phyloP scores from a whole-genome alignment of 75 land plant species.

The Cunninghamia lanceolata region DNA sequence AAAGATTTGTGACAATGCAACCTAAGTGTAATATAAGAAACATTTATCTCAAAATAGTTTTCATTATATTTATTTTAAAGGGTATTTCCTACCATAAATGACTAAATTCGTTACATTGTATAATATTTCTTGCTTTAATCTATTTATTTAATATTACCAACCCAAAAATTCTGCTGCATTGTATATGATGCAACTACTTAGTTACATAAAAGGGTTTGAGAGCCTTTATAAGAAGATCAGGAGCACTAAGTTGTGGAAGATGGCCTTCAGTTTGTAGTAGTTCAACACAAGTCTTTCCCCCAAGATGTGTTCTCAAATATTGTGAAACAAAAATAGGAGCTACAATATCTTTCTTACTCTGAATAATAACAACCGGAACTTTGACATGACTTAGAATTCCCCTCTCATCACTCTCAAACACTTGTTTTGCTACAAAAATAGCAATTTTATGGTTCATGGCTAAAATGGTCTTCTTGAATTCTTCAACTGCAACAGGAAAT shows the following conservation, averaged over 20 bases:
- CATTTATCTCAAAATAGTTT: too few species aligned
- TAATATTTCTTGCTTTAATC: too few species aligned
- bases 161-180: too few species aligned
- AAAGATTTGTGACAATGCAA: too few species aligned
- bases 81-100: too few species aligned
- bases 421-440: conserved; percentile 26
- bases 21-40: too few species aligned
- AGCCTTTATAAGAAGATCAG: neutral
- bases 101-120: too few species aligned
- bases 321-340: conserved; percentile 41
- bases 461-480: conserved; percentile 24
- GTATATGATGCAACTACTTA: too few species aligned
- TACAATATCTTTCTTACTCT: conserved; percentile 38
- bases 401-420: conserved; percentile 46
- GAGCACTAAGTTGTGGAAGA: neutral
- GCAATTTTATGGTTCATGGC: conserved; percentile 53
- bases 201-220: neutral
- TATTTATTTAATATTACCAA: too few species aligned
- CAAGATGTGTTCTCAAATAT: conserved; percentile 30
- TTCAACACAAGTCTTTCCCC: neutral
- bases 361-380: conserved; percentile 47
- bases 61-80: too few species aligned
- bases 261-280: neutral
- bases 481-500: conserved; percentile 16
- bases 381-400: conserved; percentile 33